Conservation (phyloP, 441 rosid species). For the Croton laevigatus region DNA sequence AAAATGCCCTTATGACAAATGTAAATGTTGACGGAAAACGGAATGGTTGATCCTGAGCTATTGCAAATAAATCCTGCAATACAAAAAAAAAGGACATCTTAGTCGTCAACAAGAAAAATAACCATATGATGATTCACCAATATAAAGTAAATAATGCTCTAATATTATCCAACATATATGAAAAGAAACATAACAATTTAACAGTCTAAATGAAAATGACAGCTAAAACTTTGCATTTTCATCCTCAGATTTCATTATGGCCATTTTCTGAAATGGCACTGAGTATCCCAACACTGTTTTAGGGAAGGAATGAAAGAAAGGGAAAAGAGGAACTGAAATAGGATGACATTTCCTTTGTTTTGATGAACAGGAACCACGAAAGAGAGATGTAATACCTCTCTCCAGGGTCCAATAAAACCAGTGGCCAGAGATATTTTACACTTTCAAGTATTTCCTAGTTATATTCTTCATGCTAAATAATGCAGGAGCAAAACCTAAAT, state of each 20-base stretch:
- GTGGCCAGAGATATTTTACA: not conserved
- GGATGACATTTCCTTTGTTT: not conserved
- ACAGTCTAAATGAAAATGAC: slow-evolving; percentile 1
- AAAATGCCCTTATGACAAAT: slow-evolving; percentile 83
- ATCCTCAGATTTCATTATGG: not conserved
- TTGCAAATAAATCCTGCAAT: slow-evolving; percentile 87
- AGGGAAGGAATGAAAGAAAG: not conserved
- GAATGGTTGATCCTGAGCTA: slow-evolving; percentile 92
- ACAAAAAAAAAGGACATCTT: not conserved
- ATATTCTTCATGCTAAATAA: not conserved
- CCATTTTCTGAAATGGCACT: not conserved
- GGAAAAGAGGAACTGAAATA: not conserved
- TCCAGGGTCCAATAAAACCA: not conserved
- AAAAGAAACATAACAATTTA: not conserved
- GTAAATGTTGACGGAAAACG: slow-evolving; percentile 89
- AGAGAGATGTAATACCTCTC: not conserved
- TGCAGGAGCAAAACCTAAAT: not conserved
- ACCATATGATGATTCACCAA: not conserved
- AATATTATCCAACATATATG: not conserved
- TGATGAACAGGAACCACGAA: not conserved
- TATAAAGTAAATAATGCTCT: not conserved
- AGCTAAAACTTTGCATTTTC: not conserved
- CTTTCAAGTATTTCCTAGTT: not conserved
- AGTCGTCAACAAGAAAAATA: not conserved
- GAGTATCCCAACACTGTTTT: not conserved